These are phyloP conservation scores for Tylopilus sp. DNA, from an alignment of 1,284 basidiomycete genomes.

Conservation along the genomic window DNA sequence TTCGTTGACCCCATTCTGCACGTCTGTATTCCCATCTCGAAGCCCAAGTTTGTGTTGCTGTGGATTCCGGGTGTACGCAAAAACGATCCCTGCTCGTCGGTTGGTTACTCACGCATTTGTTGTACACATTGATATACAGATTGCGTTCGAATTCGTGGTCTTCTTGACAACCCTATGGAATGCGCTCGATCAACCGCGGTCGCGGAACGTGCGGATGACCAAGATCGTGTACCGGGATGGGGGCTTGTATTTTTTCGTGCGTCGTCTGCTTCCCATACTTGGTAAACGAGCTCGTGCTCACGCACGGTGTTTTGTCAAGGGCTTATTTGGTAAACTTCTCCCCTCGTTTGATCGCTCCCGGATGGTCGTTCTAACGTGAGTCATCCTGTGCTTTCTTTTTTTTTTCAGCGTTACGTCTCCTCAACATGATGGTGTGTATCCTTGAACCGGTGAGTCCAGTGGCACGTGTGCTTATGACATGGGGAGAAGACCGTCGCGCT, in stretches of 20 bases:
- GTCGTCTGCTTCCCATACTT: slow-evolving; percentile 13
- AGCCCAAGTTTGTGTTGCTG: slow-evolving; percentile 21
- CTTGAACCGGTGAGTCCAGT: slow-evolving; percentile 30
- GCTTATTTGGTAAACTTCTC: slow-evolving; percentile 30
- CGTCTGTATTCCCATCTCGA: slow-evolving; percentile 17
- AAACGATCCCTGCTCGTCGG: no score
- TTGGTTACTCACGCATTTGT: no score
- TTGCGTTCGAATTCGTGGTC: slow-evolving; percentile 38
- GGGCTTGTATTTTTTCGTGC: slow-evolving; percentile 38
- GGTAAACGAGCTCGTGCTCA: not conserved
- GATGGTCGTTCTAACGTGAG: not conserved
- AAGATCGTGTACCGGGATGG: slow-evolving; percentile 37
- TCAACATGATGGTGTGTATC: slow-evolving; percentile 29
- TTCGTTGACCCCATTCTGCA: slow-evolving; percentile 5
- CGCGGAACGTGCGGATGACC: slow-evolving; percentile 21
- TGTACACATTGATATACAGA: no score
- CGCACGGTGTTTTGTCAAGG: no score
- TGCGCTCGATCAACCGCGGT: slow-evolving; percentile 33
- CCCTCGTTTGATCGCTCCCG: not conserved
- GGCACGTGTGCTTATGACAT: no score
- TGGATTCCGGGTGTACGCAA: slow-evolving; percentile 35
- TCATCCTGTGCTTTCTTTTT: not conserved
- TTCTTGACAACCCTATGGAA: slow-evolving; percentile 38
- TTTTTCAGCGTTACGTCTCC: slow-evolving; percentile 27
- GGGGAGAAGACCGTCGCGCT: no score